Evolutionary conservation across 768 basidiomycete species (phyloP).

Genomic region (Neoboletus subvelutipes): DNA sequence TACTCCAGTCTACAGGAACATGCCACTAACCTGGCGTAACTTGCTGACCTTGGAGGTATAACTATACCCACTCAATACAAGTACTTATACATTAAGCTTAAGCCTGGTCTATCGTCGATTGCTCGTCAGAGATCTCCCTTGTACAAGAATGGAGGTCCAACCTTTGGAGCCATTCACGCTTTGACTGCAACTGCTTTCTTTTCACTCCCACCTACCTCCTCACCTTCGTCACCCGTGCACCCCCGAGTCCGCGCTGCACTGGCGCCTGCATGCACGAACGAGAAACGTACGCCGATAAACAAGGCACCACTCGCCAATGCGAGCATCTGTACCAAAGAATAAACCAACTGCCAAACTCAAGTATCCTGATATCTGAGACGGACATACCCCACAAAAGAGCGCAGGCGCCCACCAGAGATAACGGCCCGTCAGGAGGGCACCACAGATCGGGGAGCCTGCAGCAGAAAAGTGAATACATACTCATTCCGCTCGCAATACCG

Average conservation of each 20-base stretch:
- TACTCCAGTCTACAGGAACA: too few relatives aligned
- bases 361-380: neutral
- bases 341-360: neutral
- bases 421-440: slow-evolving; percentile 48
- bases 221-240: too few relatives aligned
- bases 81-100: neutral
- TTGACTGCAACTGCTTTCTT: neutral
- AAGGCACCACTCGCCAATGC: slow-evolving; percentile 7
- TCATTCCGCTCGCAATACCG: neutral
- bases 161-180: neutral
- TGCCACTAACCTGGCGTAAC: too few relatives aligned
- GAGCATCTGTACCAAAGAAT: slow-evolving; percentile 1
- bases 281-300: slow-evolving; percentile 16
- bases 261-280: neutral
- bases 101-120: neutral
- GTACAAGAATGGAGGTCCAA: neutral
- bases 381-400: slow-evolving; percentile 46
- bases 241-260: too few relatives aligned
- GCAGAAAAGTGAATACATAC: slow-evolving; percentile 20
- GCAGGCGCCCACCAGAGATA: slow-evolving; percentile 61
- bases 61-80: neutral
- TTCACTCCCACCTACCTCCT: neutral
- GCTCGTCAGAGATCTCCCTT: neutral
- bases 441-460: slow-evolving; percentile 54
- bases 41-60: too few relatives aligned